Base-by-base conservation (phyloP, 1,284 basidiomycete genomes). In the Neonothopanus nambi region DNA sequence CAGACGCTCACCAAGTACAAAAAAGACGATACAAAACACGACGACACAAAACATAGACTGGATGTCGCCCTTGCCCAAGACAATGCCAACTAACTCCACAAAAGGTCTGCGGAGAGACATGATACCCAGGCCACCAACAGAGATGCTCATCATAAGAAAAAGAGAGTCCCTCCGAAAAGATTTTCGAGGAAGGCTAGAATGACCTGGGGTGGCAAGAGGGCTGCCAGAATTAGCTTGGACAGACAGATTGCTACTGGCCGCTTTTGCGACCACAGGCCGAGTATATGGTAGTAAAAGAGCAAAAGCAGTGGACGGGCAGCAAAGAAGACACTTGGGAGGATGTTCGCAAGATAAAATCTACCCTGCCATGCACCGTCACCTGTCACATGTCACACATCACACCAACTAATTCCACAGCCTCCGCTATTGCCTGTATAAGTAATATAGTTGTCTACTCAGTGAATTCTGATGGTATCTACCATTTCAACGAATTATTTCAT, bases 11-110 rank as follows among this genome's bases (percentile, higher is more conserved):
- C 90, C 90, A 52, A 92, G 75, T 60, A 91, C 77, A 63, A 89
- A 74, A 59, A 85, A 65, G 61, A 90, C 78, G 64, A 86, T 80
- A 66, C 80, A 70, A 64, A 87, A 81, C 62, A 89, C 77, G 63
- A 86, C 71, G 54, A 80, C 76, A 63, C 82, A 82, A 66, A 90
- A 76, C 62, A 87, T 72, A 59, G 85, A 85, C 68, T 81, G 81
- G 65, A 87, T 69, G 67, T 87, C 85, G 54, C 82, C 74, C 65
- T 81, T 81, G 57, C 76, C 75, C 60, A 79, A 68, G 57, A 84
- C 65, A 58, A 76, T 66, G 60, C 72, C 69, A 59, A 80, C 73
- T 63, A 81, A 74, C 52, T 78, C 69, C 54, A 75, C 67, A 64
- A 81, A 72, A 20, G 79, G 78, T 49, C 75, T 74, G 62, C 77